Evolutionary conservation across 1,139 yeast species (phyloP).

Genomic region (Lodderomyces theae): DNA sequence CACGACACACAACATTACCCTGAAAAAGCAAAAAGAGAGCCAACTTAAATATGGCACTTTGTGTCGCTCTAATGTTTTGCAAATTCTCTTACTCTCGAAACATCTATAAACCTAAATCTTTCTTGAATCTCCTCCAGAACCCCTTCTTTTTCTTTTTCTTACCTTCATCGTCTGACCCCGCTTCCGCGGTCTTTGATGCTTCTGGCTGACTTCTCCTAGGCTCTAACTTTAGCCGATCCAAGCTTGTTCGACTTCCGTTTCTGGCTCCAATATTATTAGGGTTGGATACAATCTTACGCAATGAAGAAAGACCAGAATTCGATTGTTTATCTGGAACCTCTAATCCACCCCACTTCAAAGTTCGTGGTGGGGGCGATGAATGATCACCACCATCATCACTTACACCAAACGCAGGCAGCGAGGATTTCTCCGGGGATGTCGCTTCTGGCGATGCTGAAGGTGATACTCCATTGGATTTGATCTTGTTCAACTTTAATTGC

Average conservation of each 20-base stretch:
- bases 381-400: conserved; percentile 1
- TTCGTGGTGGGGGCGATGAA: conserved; percentile 16
- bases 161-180: not conserved
- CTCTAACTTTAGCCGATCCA: conserved; percentile 32
- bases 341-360: conserved; percentile 28
- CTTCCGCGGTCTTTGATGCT: not conserved
- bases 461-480: conserved; percentile 7
- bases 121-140: conserved; percentile 20
- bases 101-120: not conserved
- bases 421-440: not conserved
- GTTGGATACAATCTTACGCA: conserved; percentile 13
- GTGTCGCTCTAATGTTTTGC: too few species aligned
- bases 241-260: conserved; percentile 4
- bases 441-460: conserved; percentile 8
- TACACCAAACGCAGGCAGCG: not conserved
- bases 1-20: too few species aligned
- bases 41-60: too few species aligned
- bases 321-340: conserved; percentile 15
- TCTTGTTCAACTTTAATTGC: conserved; percentile 20
- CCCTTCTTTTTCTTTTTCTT: conserved; percentile 17
- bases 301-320: conserved; percentile 4
- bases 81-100: too few species aligned
- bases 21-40: too few species aligned
- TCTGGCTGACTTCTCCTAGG: conserved; percentile 42
- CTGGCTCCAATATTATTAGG: conserved; percentile 8